phyloP scores from a whole-genome alignment of 495 filamentous ascomycete species.

The Xylaria curta region DNA sequence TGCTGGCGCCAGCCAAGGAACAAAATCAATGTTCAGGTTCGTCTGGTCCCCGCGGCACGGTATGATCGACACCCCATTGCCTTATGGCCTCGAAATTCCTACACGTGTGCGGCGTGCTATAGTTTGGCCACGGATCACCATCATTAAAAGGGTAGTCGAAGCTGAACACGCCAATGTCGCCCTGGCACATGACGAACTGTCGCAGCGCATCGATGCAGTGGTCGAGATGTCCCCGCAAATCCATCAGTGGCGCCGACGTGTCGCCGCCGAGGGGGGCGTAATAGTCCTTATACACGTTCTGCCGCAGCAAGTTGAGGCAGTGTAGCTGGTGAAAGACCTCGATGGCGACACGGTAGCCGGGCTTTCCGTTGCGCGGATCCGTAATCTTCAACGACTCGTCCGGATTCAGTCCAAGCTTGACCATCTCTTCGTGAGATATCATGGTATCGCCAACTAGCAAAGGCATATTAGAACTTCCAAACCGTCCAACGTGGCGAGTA shows the following conservation, averaged over 20 bases:
- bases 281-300: constrained; percentile 57
- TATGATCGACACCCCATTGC: constrained; percentile 58
- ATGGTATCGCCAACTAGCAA: constrained; percentile 54
- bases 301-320: constrained; percentile 59
- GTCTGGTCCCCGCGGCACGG: constrained; percentile 46
- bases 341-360: constrained; percentile 58
- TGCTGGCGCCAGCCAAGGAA: background rate
- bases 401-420: constrained; percentile 53
- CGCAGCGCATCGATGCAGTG: constrained; percentile 60
- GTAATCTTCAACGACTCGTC: constrained; percentile 52
- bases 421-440: constrained; percentile 55
- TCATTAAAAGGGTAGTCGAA: constrained; percentile 50
- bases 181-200: constrained; percentile 58
- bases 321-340: constrained; percentile 65
- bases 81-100: constrained; percentile 56
- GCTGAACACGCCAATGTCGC: constrained; percentile 59
- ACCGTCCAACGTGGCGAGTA: background rate
- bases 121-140: constrained; percentile 55
- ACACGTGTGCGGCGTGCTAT: constrained; percentile 56
- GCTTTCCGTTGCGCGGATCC: constrained; percentile 55
- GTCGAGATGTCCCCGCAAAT: constrained; percentile 46
- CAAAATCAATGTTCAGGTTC: constrained; percentile 36
- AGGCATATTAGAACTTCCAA: background rate
- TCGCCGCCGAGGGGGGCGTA: constrained; percentile 51
- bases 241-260: constrained; percentile 36